A percentile compares a stretch with the other conserved stretches of the same genome.
Conservation (phyloP, 768 basidiomycete species). For the Naganishia vaughanmartiniae region DNA sequence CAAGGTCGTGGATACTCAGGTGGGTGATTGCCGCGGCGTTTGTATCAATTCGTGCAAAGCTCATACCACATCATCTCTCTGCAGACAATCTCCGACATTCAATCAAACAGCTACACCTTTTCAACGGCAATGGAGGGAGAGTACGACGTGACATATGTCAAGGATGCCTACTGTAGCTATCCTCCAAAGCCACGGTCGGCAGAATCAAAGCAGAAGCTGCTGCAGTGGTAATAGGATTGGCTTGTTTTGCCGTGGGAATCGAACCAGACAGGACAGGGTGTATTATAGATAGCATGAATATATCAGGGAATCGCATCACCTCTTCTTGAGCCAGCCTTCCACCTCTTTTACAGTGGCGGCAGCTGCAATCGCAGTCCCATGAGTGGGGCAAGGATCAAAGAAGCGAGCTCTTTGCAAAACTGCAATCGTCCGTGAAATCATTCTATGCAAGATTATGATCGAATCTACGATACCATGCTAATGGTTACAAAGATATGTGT, state of each 20-base stretch:
- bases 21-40: constrained; percentile 26
- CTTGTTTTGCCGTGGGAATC: background rate
- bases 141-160: constrained; percentile 72
- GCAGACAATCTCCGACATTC: constrained; percentile 50
- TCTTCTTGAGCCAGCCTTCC: too few species aligned
- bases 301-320: too few species aligned
- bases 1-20: constrained; percentile 50
- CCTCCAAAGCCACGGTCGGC: constrained; percentile 15
- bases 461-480: background rate
- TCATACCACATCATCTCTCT: background rate
- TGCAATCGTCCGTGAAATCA: background rate
- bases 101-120: constrained; percentile 76
- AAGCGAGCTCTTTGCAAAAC: background rate
- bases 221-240: constrained; percentile 1
- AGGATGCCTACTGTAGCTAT: constrained; percentile 70
- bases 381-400: too few species aligned
- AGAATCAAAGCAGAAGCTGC: constrained; percentile 20
- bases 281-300: background rate
- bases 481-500: constrained; percentile 8
- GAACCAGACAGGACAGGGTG: constrained; percentile 1
- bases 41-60: too few species aligned
- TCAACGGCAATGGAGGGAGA: constrained; percentile 85
- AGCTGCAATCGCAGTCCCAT: too few species aligned
- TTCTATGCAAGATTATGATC: constrained; percentile 3
- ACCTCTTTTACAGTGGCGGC: too few species aligned